A percentile compares a stretch with the other conserved stretches of the same genome.
Conservation (phyloP, 257 asterid genomes). For the Rehmannia glutinosa region DNA sequence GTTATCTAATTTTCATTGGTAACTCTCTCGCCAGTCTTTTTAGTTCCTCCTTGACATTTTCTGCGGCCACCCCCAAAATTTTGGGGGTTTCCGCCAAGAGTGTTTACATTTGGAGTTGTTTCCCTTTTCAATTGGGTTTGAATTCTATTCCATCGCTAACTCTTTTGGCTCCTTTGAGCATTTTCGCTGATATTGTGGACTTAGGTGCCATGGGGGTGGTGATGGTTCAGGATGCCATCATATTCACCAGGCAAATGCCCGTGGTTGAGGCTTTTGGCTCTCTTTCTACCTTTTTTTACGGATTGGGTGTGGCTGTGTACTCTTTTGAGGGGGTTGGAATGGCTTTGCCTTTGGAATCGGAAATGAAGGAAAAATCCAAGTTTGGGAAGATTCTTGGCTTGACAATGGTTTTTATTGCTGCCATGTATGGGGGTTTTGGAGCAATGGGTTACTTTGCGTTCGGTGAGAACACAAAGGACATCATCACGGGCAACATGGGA, state of each 20-base stretch:
- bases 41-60: conserved; percentile 20
- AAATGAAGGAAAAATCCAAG: conserved; percentile 60
- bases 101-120: conserved; percentile 66
- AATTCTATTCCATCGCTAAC: conserved; percentile 73
- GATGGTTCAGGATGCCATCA: conserved; percentile 64
- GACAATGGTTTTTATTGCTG: conserved; percentile 66
- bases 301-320: conserved; percentile 83
- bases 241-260: conserved; percentile 46
- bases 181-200: conserved; percentile 82
- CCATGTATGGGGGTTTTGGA: conserved; percentile 68
- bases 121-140: conserved; percentile 81
- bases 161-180: conserved; percentile 78
- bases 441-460: conserved; percentile 76
- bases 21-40: conserved; percentile 60
- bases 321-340: conserved; percentile 90
- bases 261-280: conserved; percentile 64
- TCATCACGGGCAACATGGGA: conserved; percentile 84
- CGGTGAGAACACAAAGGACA: conserved; percentile 67
- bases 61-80: conserved; percentile 28
- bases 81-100: conserved; percentile 54
- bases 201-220: conserved; percentile 79
- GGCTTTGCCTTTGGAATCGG: conserved; percentile 77
- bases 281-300: conserved; percentile 60
- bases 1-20: conserved; percentile 69
- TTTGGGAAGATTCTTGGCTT: conserved; percentile 59